Conservation (phyloP, 2,329 filamentous ascomycete species). For the Ophiostoma ips region DNA sequence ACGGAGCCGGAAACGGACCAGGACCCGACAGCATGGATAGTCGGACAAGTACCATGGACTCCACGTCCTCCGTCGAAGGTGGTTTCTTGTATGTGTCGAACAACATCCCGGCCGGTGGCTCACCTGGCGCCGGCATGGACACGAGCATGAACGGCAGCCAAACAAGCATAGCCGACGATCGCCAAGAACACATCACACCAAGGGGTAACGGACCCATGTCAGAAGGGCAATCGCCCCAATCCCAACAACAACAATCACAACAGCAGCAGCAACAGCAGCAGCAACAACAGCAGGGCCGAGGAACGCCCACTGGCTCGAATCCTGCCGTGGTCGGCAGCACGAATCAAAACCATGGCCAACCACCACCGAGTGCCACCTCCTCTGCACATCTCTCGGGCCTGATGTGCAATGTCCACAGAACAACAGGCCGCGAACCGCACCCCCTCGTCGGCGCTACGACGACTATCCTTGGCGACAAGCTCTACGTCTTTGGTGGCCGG, state of each 20-base stretch:
- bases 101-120: neutral
- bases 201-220: slow-evolving; percentile 40
- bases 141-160: slow-evolving; percentile 32
- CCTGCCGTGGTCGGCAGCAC: slow-evolving; percentile 20
- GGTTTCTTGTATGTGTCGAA: slow-evolving; percentile 15
- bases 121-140: slow-evolving; percentile 17
- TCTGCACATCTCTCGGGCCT: slow-evolving; percentile 49
- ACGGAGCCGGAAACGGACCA: neutral
- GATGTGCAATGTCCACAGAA: slow-evolving; percentile 64
- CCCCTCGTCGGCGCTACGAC: slow-evolving; percentile 90
- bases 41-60: slow-evolving; percentile 36
- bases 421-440: slow-evolving; percentile 81
- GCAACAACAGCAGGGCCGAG: slow-evolving; percentile 20
- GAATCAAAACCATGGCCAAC: slow-evolving; percentile 16
- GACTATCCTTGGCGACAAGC: slow-evolving; percentile 84
- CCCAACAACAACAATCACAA: too few species aligned
- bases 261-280: too few species aligned
- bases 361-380: slow-evolving; percentile 21
- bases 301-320: slow-evolving; percentile 22
- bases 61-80: slow-evolving; percentile 22
- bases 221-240: slow-evolving; percentile 42
- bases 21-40: slow-evolving; percentile 23
- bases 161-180: slow-evolving; percentile 32
- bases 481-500: slow-evolving; percentile 92
- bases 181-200: slow-evolving; percentile 34